Percentiles rank a stretch among this genome's conserved stretches.
These are phyloP conservation scores for Acanthamoeba lenticulata DNA, from an alignment of 208 protist species.

Conservation along the genomic window DNA sequence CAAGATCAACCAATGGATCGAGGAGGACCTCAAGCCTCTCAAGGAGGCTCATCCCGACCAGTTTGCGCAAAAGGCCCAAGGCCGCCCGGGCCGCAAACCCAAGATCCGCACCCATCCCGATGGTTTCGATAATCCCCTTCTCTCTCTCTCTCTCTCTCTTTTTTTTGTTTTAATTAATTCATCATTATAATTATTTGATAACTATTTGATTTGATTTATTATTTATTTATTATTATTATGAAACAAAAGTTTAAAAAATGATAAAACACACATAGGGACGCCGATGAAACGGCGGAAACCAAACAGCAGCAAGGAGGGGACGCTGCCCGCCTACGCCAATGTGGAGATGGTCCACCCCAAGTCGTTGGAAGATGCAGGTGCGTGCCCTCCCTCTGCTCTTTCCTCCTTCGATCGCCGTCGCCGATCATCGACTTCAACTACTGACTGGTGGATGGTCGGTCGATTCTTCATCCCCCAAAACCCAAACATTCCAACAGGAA, in stretches of 20 bases:
- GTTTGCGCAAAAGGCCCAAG: constrained; percentile 17
- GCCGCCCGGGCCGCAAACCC: constrained; percentile 26
- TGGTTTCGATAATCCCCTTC: constrained; percentile 1
- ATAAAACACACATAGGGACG: too few species aligned
- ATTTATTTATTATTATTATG: too few species aligned
- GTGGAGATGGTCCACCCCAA: constrained; percentile 73
- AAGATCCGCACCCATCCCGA: constrained; percentile 20
- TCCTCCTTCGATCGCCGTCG: not conserved
- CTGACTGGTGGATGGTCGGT: too few species aligned
- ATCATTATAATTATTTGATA: too few species aligned
- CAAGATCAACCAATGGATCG: constrained; percentile 79
- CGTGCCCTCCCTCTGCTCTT: not conserved
- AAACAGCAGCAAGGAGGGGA: constrained; percentile 74
- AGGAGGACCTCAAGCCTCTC: constrained; percentile 71
- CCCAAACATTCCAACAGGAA: too few species aligned
- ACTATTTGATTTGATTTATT: too few species aligned
- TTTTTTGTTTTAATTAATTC: too few species aligned
- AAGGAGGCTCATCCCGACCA: not conserved
- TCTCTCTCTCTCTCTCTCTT: too few species aligned
- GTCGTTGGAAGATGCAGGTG: not conserved
- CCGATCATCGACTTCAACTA: too few species aligned
- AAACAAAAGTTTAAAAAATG: too few species aligned
- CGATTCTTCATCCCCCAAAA: too few species aligned
- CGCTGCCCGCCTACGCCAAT: constrained; percentile 71
- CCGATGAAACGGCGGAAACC: constrained; percentile 71